These are phyloP conservation scores for Calonectria pseudoturangicola DNA, from an alignment of 2,329 filamentous ascomycete genomes.

Conservation along the genomic window DNA sequence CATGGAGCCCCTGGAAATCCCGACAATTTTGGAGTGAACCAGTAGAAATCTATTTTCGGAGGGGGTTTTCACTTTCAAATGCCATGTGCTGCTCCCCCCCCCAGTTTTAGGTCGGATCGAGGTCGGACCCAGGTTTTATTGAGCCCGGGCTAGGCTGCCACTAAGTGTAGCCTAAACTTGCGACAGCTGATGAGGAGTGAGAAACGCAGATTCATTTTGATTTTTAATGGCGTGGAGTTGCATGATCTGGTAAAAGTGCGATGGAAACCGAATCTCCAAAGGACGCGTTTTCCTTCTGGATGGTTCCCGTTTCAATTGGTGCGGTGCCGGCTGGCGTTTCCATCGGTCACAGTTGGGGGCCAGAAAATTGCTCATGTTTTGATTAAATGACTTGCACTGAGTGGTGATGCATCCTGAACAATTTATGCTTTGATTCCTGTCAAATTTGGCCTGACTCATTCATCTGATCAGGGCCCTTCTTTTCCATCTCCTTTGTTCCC, in stretches of 20 bases:
- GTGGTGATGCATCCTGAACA: background rate
- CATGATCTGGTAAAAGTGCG: background rate
- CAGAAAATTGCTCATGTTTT: constrained; percentile 7
- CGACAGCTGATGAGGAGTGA: background rate
- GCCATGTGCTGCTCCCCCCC: background rate
- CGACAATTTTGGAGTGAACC: background rate
- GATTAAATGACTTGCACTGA: background rate
- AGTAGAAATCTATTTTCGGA: background rate
- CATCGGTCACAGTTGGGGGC: constrained; percentile 1
- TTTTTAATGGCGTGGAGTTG: constrained; percentile 2
- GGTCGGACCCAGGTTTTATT: background rate
- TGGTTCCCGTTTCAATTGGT: constrained; percentile 16
- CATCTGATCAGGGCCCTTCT: background rate
- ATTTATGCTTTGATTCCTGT: background rate
- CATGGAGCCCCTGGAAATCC: background rate
- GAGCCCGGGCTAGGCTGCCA: constrained; percentile 14
- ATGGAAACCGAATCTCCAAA: background rate
- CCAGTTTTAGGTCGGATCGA: background rate
- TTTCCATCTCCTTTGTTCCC: constrained; percentile 6
- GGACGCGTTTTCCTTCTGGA: constrained; percentile 18
- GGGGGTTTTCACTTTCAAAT: background rate
- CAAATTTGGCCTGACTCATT: background rate
- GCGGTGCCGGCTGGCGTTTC: background rate
- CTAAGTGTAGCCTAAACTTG: constrained; percentile 24
- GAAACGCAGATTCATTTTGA: constrained; percentile 18